Base-by-base conservation (phyloP, 2,329 filamentous ascomycete species). In the Zymoseptoria pseudotritici region DNA sequence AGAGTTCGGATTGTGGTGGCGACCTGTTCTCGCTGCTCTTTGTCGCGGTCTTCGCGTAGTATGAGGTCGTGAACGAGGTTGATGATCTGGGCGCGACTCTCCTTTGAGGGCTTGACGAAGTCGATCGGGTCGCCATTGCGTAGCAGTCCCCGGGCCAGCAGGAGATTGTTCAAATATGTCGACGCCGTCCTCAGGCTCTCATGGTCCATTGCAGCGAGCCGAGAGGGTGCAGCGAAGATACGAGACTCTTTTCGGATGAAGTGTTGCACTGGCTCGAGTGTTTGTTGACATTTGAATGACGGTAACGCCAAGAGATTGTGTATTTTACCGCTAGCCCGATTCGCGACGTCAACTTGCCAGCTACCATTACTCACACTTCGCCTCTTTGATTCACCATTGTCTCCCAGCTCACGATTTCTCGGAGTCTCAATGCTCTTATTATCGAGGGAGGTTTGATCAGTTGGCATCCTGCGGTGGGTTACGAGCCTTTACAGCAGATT, bases 41-140 rank as follows among this genome's bases (percentile, higher is more conserved):
- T 89, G 75, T 97, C 93, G 72, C 91, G 89, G 89, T 99, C 94
- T 79, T 92, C 85, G 66, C 92, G 85, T 61, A 97, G 74, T 61
- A 99, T 90, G 67, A 99, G 77, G 72, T 99, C 94, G 75, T 99
- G 96, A 54, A 99, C 86, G 22, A 99, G 82, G 71, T 93, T 89
- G 77, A 99, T 96, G 68, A 97, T 87, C 66, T 86, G 85, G 20
- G 89, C 88, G 86, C 94, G 93, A 19, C 89, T 89, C 55, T 82
- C 83, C 70, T 83, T 82, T 46, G 84, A 80, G 19, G 83, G 84
- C 64, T 86, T 83, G 61, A 80, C 82, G 73, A 99, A 99, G 74
- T 97, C 87, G 75, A 99, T 89, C 50, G 78, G 79, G 68, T 88
- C 84, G 66, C 88, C 82, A 78, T 84, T 81, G 61, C 83, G 82